Conservation (phyloP, 805 yeast genomes). For the Saturnispora diversa region DNA sequence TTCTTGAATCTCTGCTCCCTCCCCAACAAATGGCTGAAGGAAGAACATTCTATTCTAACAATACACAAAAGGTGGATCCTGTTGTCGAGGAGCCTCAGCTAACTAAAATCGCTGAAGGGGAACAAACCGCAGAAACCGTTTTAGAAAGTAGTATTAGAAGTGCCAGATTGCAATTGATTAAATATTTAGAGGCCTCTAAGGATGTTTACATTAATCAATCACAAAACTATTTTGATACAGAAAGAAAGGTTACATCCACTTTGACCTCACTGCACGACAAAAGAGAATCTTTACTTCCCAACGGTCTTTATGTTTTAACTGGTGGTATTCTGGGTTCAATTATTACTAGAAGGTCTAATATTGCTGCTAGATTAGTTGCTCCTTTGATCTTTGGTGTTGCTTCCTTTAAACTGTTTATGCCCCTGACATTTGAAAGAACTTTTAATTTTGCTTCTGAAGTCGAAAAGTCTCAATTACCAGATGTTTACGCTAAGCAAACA, state of each 20-base stretch:
- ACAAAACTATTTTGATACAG: conserved; percentile 45
- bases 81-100: conserved; percentile 22
- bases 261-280: conserved; percentile 55
- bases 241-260: conserved; percentile 55
- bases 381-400: conserved; percentile 56
- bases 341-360: conserved; percentile 57
- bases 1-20: too few species aligned
- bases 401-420: conserved; percentile 64
- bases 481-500: conserved; percentile 55
- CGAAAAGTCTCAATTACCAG: conserved; percentile 56
- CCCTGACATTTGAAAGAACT: conserved; percentile 61
- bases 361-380: conserved; percentile 42
- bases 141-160: conserved; percentile 42
- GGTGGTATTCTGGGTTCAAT: conserved; percentile 69
- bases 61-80: conserved; percentile 14
- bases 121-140: conserved; percentile 16
- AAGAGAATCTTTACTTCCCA: conserved; percentile 65
- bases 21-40: not conserved
- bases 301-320: conserved; percentile 56
- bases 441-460: conserved; percentile 47
- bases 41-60: conserved; percentile 24
- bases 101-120: conserved; percentile 15
- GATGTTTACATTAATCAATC: conserved; percentile 40
- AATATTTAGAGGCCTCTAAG: conserved; percentile 30
- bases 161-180: conserved; percentile 38